Evolutionary conservation across 108 stramenopile genomes (phyloP).

Genomic region (Nitzschia sp.): DNA sequence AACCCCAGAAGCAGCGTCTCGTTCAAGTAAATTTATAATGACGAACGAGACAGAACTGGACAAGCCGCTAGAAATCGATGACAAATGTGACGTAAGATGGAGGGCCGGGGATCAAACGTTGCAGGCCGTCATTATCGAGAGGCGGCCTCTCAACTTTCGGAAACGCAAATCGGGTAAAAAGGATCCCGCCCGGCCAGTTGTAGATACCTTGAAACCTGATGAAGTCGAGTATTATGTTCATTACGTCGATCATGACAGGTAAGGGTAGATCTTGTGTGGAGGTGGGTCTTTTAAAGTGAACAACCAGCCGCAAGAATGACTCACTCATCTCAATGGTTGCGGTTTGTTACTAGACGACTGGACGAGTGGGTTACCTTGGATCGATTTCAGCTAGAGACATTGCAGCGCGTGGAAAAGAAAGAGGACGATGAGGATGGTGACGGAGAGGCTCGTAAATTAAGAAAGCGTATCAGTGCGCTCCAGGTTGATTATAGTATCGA

Average conservation of each 20-base stretch:
- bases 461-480: conserved; percentile 1
- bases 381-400: conserved; percentile 63
- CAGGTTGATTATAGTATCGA: neutral
- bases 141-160: conserved; percentile 33
- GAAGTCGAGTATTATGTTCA: conserved; percentile 85
- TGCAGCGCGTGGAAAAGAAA: conserved; percentile 39
- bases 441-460: conserved; percentile 20
- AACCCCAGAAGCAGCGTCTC: too few species aligned
- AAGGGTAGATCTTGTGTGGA: neutral
- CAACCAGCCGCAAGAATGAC: neutral
- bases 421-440: conserved; percentile 1
- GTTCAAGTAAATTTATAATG: too few species aligned
- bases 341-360: conserved; percentile 47
- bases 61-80: conserved; percentile 64
- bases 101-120: conserved; percentile 53
- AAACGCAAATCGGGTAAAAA: conserved; percentile 19
- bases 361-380: conserved; percentile 85
- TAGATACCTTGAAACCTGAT: conserved; percentile 24
- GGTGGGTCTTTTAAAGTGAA: neutral
- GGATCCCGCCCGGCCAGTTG: neutral
- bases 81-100: conserved; percentile 65
- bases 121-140: conserved; percentile 58
- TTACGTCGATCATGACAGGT: conserved; percentile 81
- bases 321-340: conserved; percentile 2
- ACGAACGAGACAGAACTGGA: conserved; percentile 11